Evolutionary conservation across 2,329 filamentous ascomycete genomes (phyloP).

Genomic region (Penicillium vulpinum): DNA sequence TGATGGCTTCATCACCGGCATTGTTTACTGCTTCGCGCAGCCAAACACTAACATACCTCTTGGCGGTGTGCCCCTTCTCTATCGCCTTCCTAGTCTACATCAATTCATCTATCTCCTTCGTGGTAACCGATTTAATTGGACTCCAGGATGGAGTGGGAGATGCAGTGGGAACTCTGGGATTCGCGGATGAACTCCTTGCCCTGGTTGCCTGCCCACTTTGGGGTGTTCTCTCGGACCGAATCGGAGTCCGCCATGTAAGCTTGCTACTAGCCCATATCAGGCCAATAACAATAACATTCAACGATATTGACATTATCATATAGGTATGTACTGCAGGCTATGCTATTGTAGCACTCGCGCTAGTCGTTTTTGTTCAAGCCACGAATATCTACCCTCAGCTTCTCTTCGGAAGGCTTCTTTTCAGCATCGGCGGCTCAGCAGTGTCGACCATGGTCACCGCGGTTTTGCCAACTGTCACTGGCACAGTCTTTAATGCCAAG

Average conservation of each 20-base stretch:
- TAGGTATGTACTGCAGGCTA: conserved; percentile 71
- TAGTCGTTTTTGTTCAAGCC: conserved; percentile 82
- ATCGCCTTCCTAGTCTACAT: conserved; percentile 67
- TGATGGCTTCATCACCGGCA: conserved; percentile 33
- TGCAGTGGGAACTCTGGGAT: conserved; percentile 58
- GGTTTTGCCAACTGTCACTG: conserved; percentile 72
- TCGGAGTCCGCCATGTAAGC: conserved; percentile 50
- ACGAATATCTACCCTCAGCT: conserved; percentile 85
- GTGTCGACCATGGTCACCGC: conserved; percentile 98
- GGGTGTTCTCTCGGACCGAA: conserved; percentile 52
- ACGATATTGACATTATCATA: conserved; percentile 9
- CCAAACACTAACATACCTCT: conserved; percentile 61
- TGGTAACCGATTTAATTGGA: conserved; percentile 63
- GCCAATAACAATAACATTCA: background rate
- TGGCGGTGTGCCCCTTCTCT: conserved; percentile 64
- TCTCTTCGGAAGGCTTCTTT: conserved; percentile 78
- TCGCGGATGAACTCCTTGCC: conserved; percentile 52
- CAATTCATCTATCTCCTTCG: conserved; percentile 64
- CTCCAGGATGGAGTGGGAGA: conserved; percentile 57
- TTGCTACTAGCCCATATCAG: background rate
- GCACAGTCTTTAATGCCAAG: conserved; percentile 42
- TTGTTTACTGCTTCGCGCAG: conserved; percentile 58
- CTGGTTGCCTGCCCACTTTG: conserved; percentile 51
- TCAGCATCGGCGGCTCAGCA: conserved; percentile 89
- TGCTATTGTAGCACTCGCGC: conserved; percentile 71